Percentiles rank a stretch among this genome's conserved stretches.
Conservation (phyloP, 176 grass and related monocot species). For the Hordeum marinum region DNA sequence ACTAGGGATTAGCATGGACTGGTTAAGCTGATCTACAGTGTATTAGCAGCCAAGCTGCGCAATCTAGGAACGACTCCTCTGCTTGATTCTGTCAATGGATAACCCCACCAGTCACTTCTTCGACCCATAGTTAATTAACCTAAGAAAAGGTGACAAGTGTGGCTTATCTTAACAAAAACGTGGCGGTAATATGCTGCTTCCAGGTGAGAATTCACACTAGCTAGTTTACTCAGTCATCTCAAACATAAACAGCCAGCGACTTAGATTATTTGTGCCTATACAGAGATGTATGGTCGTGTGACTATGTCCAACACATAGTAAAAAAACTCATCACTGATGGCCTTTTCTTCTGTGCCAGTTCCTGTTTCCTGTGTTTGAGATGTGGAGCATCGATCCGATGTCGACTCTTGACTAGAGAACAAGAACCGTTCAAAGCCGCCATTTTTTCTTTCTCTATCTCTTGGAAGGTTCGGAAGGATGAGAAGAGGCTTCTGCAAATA, state of each 20-base stretch:
- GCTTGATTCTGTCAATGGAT: neutral
- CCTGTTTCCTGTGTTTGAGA: neutral
- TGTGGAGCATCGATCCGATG: neutral
- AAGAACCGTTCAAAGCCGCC: conserved; percentile 24
- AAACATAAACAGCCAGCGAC: neutral
- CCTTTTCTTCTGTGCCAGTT: neutral
- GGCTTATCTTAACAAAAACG: neutral
- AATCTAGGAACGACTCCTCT: neutral
- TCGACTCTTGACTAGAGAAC: conserved; percentile 22
- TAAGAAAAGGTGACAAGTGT: neutral
- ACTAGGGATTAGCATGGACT: neutral
- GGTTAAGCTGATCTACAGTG: neutral
- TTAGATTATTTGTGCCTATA: neutral
- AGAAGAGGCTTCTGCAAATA: neutral
- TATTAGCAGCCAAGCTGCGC: neutral
- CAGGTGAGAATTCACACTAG: conserved; percentile 1
- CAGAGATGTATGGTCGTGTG: neutral
- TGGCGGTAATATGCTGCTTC: neutral
- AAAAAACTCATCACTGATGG: neutral
- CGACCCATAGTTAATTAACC: neutral
- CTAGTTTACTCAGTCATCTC: neutral
- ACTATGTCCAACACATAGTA: neutral
- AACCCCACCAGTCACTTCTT: neutral
- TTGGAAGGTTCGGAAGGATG: conserved; percentile 27
- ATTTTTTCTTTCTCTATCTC: conserved; percentile 4